Base-by-base conservation (phyloP, 345 rosid species). In the Capsella bursapastoris region DNA sequence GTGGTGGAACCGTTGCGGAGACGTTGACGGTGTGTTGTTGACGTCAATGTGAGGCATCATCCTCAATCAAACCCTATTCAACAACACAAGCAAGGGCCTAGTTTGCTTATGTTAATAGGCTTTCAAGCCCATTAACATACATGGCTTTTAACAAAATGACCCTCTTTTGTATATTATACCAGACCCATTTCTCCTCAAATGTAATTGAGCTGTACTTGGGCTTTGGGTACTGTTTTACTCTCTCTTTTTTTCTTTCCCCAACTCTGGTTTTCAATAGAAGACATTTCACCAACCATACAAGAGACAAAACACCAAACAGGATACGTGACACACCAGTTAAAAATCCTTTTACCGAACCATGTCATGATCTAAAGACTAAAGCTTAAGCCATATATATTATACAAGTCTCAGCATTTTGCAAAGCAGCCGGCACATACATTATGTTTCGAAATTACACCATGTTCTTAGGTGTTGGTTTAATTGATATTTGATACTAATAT, bases 1-100 rank as follows among this genome's bases (percentile, higher is more conserved):
- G 80, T 77, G 80, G 14, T 48, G 55, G 80, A 64, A 2, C 76
- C 75, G 80, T 70, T 6, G 14, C 55, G 71, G 45, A 41, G 60
- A 70, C 65, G 71, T 56, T 57, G 49, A 76, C 80, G 45, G 59
- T 27, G 66, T 47, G 37, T 18, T 12, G 48, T 25, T 56, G 58
- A 37, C 57, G 35, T 63, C 37, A 59, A 60, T 4, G 12, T 35
- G 67, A 69, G 44, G 32, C 64, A 69, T 40, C 50, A 22, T 9
- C 11, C 14, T 3, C n/a, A 57, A 7, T 57, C 43, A 34, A 31
- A 11, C 1, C 3, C 25, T 34, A 34, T 34, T 7, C 37, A 34
- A 34, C 6, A 7, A 34, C 37, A 34, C 6, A 6, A 34, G 37
- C 3, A n/a, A 7, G 7, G 7, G 10, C 40, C 32, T 56, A 34